Evolutionary conservation across 2,329 filamentous ascomycete species (phyloP).

Genomic region (Aspergillus nomiae): DNA sequence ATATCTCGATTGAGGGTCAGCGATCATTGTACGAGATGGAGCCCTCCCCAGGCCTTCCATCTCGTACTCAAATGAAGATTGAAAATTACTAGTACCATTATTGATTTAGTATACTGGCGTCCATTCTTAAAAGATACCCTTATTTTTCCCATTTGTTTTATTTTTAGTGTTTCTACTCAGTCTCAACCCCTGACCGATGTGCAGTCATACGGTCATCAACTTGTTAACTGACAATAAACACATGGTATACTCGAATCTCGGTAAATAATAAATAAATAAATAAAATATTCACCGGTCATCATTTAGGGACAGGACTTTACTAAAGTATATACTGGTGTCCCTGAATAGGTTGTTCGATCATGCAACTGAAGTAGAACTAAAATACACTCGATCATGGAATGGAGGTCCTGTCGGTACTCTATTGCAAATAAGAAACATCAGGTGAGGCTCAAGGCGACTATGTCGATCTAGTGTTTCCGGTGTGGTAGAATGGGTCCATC

Average conservation of each 20-base stretch:
- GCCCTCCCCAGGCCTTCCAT: not conserved
- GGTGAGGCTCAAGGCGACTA: slow-evolving; percentile 3
- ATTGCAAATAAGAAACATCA: not conserved
- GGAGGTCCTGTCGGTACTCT: not conserved
- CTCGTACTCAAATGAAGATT: not conserved
- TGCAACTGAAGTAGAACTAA: not conserved
- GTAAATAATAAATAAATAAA: not conserved
- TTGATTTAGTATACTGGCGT: not conserved
- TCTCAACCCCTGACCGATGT: not conserved
- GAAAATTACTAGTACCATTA: not conserved
- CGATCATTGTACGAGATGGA: not conserved
- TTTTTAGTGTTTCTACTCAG: not conserved
- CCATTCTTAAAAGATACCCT: not conserved
- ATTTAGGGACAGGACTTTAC: not conserved
- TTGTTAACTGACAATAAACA: not conserved
- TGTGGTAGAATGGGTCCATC: slow-evolving; percentile 1
- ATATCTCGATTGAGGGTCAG: not conserved
- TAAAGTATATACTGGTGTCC: not conserved
- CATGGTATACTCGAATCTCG: not conserved
- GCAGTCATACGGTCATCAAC: not conserved
- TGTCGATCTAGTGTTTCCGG: not conserved
- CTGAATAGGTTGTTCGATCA: not conserved
- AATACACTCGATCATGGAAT: not conserved
- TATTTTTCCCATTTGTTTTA: not conserved
- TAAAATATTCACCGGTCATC: not conserved